Percentiles rank a stretch among this genome's conserved stretches.
Evolutionary conservation across 2,329 filamentous ascomycete species (phyloP).

Genomic region (Aspergillus costaricaensis): DNA sequence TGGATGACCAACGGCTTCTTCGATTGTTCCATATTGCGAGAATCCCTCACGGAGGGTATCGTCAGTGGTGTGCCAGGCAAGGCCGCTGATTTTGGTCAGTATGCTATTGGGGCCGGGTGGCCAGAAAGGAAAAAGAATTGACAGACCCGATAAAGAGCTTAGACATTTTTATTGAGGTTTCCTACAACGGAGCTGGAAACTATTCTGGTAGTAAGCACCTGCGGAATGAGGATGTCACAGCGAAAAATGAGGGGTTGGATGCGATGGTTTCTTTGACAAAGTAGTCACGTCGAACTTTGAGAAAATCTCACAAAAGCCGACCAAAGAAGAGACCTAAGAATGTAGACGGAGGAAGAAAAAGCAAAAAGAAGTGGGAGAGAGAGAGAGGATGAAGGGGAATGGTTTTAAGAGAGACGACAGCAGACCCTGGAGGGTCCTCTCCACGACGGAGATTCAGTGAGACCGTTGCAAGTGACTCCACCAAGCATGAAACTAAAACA

Average conservation of each 20-base stretch:
- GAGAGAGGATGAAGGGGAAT: background rate
- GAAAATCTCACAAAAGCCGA: background rate
- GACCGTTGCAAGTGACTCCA: background rate
- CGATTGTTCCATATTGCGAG: slow-evolving; percentile 83
- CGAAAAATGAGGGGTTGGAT: background rate
- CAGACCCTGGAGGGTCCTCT: slow-evolving; percentile 2
- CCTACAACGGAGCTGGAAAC: slow-evolving; percentile 6
- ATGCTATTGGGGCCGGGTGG: slow-evolving; percentile 19
- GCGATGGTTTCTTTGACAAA: background rate
- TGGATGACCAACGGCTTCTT: slow-evolving; percentile 80
- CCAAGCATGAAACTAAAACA: background rate
- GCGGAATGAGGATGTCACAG: slow-evolving; percentile 3
- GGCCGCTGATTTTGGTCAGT: slow-evolving; percentile 63
- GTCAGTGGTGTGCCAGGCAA: slow-evolving; percentile 98
- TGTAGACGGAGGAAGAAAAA: too few relatives aligned
- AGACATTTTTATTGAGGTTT: slow-evolving; percentile 62
- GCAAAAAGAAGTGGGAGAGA: background rate
- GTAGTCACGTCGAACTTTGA: background rate
- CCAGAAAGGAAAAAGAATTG: slow-evolving; percentile 14
- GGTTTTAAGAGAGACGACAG: background rate
- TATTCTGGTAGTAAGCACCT: slow-evolving; percentile 9
- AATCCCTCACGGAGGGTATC: slow-evolving; percentile 84
- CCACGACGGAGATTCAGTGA: background rate
- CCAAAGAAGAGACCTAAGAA: too few relatives aligned
- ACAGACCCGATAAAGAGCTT: slow-evolving; percentile 68